A percentile compares a stretch with the other conserved stretches of the same genome.
Conservation (phyloP, 768 basidiomycete species). For the Favolaschia claudopus region DNA sequence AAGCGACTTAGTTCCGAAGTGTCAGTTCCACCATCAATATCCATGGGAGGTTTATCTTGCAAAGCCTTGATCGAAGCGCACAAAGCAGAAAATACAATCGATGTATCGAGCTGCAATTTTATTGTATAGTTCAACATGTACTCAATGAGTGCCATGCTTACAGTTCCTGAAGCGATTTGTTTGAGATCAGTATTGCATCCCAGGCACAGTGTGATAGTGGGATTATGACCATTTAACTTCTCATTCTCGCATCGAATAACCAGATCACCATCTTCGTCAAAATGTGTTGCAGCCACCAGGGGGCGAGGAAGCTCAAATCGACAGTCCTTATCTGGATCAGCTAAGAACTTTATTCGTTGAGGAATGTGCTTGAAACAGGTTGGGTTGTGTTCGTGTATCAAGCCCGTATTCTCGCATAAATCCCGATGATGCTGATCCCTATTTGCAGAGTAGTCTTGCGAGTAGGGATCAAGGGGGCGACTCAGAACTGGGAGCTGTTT, state of each 20-base stretch:
- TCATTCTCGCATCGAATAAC: too few relatives aligned
- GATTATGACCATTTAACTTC: not conserved
- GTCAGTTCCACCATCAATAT: not conserved
- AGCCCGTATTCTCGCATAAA: not conserved
- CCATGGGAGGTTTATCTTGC: not conserved
- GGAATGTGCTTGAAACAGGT: too few relatives aligned
- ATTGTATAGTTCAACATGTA: not conserved
- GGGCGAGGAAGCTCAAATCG: not conserved
- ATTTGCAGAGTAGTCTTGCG: not conserved
- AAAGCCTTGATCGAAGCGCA: not conserved
- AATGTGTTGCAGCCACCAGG: not conserved
- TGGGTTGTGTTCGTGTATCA: too few relatives aligned
- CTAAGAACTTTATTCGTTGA: too few relatives aligned
- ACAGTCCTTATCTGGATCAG: too few relatives aligned
- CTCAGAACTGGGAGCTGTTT: slow-evolving; percentile 1
- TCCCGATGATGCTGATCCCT: not conserved
- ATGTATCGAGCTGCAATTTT: not conserved
- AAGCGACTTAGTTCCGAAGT: not conserved
- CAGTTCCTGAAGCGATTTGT: too few relatives aligned
- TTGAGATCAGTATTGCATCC: not conserved
- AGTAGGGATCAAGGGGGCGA: not conserved
- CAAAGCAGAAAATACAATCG: not conserved
- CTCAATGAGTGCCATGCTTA: too few relatives aligned
- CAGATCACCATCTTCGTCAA: too few relatives aligned
- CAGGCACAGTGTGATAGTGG: not conserved